Conservation (phyloP, 164 flowering plant genomes). For the Piper longum region DNA sequence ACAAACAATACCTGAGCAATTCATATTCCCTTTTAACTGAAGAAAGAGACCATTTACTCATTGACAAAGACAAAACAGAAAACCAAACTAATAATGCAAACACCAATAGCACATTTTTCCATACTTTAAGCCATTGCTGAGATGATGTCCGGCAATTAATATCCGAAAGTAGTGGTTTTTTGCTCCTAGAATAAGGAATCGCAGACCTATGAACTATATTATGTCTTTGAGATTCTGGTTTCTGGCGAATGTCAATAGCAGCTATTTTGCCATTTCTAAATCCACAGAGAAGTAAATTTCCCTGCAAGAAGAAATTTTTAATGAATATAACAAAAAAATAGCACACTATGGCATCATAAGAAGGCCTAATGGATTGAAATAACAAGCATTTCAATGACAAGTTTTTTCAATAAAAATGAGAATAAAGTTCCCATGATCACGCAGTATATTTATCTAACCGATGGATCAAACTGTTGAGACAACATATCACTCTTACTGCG, state of each 20-base stretch:
- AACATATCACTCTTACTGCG: no score
- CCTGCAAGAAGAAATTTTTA: constrained; percentile 27
- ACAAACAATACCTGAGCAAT: constrained; percentile 23
- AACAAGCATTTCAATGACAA: not conserved
- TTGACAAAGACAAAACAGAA: not conserved
- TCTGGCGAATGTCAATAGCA: constrained; percentile 65
- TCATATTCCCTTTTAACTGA: constrained; percentile 57
- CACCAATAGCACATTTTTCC: not conserved
- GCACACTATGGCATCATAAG: not conserved
- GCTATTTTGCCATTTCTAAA: constrained; percentile 82
- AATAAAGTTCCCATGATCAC: not conserved
- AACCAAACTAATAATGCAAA: not conserved
- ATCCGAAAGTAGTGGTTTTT: constrained; percentile 8
- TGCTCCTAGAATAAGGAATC: constrained; percentile 17
- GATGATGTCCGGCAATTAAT: constrained; percentile 9
- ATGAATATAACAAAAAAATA: not conserved
- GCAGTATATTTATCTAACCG: constrained; percentile 32
- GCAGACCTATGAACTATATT: constrained; percentile 22
- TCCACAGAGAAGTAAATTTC: constrained; percentile 65
- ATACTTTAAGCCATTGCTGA: constrained; percentile 51
- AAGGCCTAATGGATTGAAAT: not conserved
- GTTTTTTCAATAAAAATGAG: not conserved
- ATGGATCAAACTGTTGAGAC: constrained; percentile 23
- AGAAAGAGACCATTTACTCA: constrained; percentile 6
- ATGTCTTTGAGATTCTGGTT: constrained; percentile 12